Conservation (phyloP, 192 early-diverging fungal species). For the Backusella mclennaniae region DNA sequence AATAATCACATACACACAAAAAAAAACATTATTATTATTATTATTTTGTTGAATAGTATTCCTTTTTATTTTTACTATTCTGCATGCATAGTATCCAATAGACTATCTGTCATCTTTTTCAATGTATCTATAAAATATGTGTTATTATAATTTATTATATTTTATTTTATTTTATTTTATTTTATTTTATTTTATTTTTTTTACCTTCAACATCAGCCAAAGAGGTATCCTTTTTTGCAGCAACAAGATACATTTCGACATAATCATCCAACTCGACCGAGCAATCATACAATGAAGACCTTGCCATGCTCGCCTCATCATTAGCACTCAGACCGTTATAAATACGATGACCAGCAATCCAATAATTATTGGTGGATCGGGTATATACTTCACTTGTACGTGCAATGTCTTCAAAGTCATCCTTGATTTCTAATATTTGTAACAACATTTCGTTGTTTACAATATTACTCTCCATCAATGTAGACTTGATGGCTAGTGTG, state of each 20-base stretch:
- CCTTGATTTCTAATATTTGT: constrained; percentile 49
- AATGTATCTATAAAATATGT: constrained; percentile 20
- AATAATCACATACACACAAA: not conserved
- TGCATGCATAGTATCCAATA: constrained; percentile 23
- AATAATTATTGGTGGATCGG: constrained; percentile 49
- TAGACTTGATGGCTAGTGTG: constrained; percentile 52
- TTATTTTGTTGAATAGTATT: not conserved
- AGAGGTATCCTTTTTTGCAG: constrained; percentile 53
- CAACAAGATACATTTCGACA: constrained; percentile 55
- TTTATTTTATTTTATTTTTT: too few species aligned
- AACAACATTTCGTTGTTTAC: constrained; percentile 49
- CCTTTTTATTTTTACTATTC: constrained; percentile 12
- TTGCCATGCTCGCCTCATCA: not conserved
- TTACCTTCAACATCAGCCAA: constrained; percentile 58
- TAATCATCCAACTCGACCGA: constrained; percentile 29
- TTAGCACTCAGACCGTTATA: not conserved
- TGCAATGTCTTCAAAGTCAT: constrained; percentile 51
- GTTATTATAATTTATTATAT: not conserved
- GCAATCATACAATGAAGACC: constrained; percentile 14
- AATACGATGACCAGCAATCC: constrained; percentile 53
- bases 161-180: too few species aligned
- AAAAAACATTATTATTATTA: not conserved
- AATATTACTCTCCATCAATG: constrained; percentile 25
- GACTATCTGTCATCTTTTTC: constrained; percentile 15
- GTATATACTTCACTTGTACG: constrained; percentile 51